Evolutionary conservation across 176 grass and related monocot species (phyloP).

Genomic region (Oryza punctata): DNA sequence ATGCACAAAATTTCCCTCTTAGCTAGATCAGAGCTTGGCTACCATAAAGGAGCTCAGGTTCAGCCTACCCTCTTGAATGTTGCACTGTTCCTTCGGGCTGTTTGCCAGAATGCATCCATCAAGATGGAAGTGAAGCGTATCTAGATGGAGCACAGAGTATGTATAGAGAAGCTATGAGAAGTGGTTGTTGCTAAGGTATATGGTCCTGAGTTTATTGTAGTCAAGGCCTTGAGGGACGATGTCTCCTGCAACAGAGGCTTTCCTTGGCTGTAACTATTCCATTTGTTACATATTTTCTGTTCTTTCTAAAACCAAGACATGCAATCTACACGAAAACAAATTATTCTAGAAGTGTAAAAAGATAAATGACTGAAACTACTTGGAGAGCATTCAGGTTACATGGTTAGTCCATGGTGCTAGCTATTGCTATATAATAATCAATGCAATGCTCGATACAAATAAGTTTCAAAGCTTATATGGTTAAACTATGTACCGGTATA

Average conservation of each 20-base stretch:
- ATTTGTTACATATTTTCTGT: not conserved
- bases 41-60: constrained; percentile 30
- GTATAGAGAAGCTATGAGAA: constrained; percentile 8
- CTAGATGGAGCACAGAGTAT: constrained; percentile 25
- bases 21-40: not conserved
- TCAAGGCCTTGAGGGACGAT: not conserved
- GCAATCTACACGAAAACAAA: not conserved
- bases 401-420: no score
- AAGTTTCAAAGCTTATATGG: no score
- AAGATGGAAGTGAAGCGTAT: constrained; percentile 41
- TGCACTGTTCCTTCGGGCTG: constrained; percentile 32
- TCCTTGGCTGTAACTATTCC: not conserved
- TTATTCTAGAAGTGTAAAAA: not conserved
- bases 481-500: no score
- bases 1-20: not conserved
- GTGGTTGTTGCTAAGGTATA: constrained; percentile 36
- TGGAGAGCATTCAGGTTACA: no score
- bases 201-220: constrained; percentile 28
- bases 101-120: not conserved
- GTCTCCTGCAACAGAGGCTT: not conserved
- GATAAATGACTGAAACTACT: no score
- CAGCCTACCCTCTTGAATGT: not conserved
- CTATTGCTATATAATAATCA: no score
- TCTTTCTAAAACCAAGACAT: not conserved
- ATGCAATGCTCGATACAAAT: no score